These are phyloP conservation scores for Dissophora ornata DNA, from an alignment of 192 early-diverging fungal genomes.

Conservation along the genomic window DNA sequence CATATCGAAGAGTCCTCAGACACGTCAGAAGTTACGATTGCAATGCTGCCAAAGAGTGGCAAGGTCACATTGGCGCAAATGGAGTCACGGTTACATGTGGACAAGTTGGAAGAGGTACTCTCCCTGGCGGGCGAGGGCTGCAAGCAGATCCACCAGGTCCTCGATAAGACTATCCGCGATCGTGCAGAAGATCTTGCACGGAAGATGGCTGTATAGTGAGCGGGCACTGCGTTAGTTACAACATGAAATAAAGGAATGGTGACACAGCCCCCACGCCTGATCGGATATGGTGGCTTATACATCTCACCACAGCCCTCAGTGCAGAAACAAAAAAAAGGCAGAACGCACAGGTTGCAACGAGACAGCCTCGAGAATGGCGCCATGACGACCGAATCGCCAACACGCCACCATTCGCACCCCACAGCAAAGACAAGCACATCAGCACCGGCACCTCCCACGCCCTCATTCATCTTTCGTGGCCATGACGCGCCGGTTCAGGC, in stretches of 20 bases:
- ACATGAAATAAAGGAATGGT: too few relatives aligned
- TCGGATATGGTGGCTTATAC: too few relatives aligned
- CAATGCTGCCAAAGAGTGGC: constrained; percentile 81
- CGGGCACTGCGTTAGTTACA: too few relatives aligned
- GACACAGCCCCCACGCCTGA: too few relatives aligned
- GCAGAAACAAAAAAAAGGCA: too few relatives aligned
- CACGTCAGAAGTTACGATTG: constrained; percentile 90
- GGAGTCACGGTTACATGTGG: constrained; percentile 89
- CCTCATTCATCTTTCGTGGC: constrained; percentile 56
- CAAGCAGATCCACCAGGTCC: constrained; percentile 65
- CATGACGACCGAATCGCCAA: constrained; percentile 2
- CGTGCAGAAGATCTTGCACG: constrained; percentile 59
- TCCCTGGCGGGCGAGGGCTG: constrained; percentile 78
- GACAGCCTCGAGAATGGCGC: background rate
- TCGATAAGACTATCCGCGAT: constrained; percentile 72
- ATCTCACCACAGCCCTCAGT: too few relatives aligned
- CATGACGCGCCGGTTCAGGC: constrained; percentile 51
- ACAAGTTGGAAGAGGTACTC: constrained; percentile 75
- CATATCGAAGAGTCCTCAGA: constrained; percentile 88
- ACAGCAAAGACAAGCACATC: background rate
- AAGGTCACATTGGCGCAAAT: constrained; percentile 87
- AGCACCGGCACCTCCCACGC: constrained; percentile 34
- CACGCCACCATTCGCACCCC: background rate
- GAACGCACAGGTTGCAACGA: too few relatives aligned
- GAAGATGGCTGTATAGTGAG: constrained; percentile 51